Evolutionary conservation across 208 protist species (phyloP), one percentile per base, ranked within the genome.

Genomic region (Borovskyia barvae): DNA sequence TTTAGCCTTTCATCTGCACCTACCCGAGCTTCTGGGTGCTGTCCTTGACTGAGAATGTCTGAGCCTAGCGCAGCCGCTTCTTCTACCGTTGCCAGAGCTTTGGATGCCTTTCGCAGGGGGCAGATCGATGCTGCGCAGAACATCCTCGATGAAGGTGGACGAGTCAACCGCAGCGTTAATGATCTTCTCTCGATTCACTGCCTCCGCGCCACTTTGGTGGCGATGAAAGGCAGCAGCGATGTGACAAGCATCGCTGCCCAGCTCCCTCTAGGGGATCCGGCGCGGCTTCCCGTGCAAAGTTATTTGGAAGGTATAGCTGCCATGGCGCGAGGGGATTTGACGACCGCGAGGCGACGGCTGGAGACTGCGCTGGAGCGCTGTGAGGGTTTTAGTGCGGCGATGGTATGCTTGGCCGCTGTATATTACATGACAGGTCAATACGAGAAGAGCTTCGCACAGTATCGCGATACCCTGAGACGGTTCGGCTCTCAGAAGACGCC

Each of bases 251-350:
- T 66, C 9, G 37, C 67, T 0, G 56, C 49, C 14, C 41, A 53
- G 36, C 50, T 62, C 24, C 8, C 63, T 2, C 43, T 55, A 0
- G 56, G 60, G 11, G 61, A 69, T 20, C 28, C 46, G 19, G 50
- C 75, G 45, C 41, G 72, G 36, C 70, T 62, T 9, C 62, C 75
- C 1, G 60, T 83, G 47, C 69, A 68, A 60, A 72, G 43, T 40
- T 95, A 95, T 60, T 41, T 93, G 5, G 80, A 92, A 36, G 89
- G 89, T 15, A 61, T 93, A 19, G 69, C 89, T 4, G 68, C 75
- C 15, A 75, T 95, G 58, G 73, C 83, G n/a, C 72, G 72, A 15
- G 72, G 70, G 9, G 80, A 66, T 48, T 48, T 88, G 19, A 54
- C 75, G 41, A 80, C 72, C 3, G 89, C 89, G 8, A 66, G 67